Evolutionary conservation across 805 yeast genomes (phyloP).

Genomic region (Teunomyces panamensis): DNA sequence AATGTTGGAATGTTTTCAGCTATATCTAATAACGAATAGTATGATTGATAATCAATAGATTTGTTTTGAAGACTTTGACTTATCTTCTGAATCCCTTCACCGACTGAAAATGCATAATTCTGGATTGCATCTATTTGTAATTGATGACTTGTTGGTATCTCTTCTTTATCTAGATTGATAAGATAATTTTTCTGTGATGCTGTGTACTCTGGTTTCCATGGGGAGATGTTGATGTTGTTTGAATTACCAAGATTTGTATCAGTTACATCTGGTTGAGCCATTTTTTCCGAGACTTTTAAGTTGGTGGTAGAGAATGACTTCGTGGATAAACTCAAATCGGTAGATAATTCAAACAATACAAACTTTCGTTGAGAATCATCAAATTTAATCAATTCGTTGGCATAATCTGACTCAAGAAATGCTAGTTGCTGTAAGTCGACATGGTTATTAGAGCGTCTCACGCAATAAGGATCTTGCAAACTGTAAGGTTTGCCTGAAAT

Average conservation of each 20-base stretch:
- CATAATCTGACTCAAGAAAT: conserved; percentile 5
- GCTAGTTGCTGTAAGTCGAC: conserved; percentile 14
- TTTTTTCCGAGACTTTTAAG: neutral
- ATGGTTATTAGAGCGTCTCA: conserved; percentile 9
- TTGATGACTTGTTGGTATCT: neutral
- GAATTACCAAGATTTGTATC: too few species aligned
- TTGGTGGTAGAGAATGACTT: conserved; percentile 7
- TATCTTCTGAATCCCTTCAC: conserved; percentile 11
- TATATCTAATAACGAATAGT: conserved; percentile 11
- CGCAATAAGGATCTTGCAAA: conserved; percentile 34
- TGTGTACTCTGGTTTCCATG: neutral
- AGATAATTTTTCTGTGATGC: neutral
- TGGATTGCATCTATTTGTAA: conserved; percentile 7
- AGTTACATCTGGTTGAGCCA: neutral
- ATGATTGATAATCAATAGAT: neutral
- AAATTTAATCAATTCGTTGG: neutral
- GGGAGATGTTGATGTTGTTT: too few species aligned
- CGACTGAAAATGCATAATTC: conserved; percentile 11
- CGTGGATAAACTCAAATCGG: conserved; percentile 13
- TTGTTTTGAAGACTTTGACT: neutral
- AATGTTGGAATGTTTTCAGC: conserved; percentile 12
- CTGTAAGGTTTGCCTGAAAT: conserved; percentile 34
- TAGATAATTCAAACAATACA: conserved; percentile 18
- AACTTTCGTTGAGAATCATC: neutral
- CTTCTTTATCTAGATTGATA: neutral